These are phyloP conservation scores for Cetradonia linearis DNA, from an alignment of 495 filamentous ascomycete species.

Conservation along the genomic window DNA sequence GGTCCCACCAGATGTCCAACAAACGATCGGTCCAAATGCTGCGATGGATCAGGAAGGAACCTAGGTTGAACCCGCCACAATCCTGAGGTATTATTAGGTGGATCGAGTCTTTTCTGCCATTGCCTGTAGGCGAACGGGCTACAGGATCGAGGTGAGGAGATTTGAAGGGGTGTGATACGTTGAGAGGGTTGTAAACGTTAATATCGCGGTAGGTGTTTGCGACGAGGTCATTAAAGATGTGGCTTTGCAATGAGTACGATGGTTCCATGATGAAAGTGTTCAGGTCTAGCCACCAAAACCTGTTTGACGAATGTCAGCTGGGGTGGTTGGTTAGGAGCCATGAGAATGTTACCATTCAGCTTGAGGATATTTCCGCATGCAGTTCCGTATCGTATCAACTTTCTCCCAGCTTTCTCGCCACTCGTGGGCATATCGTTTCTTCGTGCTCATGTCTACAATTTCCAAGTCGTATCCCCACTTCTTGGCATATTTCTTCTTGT, in stretches of 20 bases:
- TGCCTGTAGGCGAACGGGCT: conserved; percentile 60
- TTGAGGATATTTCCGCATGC: conserved; percentile 85
- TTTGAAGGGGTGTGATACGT: conserved; percentile 74
- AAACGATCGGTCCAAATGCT: conserved; percentile 83
- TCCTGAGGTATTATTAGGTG: conserved; percentile 87
- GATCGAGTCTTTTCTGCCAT: conserved; percentile 62
- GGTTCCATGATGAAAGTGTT: conserved; percentile 98
- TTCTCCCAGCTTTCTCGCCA: conserved; percentile 99
- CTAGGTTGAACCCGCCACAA: conserved; percentile 92
- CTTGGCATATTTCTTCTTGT: conserved; percentile 79
- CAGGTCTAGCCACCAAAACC: conserved; percentile 99
- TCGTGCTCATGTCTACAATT: conserved; percentile 93
- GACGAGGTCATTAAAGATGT: conserved; percentile 74
- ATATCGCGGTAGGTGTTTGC: conserved; percentile 87
- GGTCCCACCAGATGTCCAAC: conserved; percentile 98
- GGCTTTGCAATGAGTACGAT: conserved; percentile 75
- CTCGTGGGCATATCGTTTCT: conserved; percentile 97
- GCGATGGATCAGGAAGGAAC: conserved; percentile 84
- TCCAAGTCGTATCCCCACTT: conserved; percentile 95
- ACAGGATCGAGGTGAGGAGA: conserved; percentile 63
- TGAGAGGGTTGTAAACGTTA: conserved; percentile 88
- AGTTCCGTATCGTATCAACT: conserved; percentile 85
- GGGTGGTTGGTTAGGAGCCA: neutral
- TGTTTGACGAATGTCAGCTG: conserved; percentile 29
- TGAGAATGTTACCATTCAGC: conserved; percentile 75